Base-by-base conservation (phyloP, 1,139 yeast genomes). In the Sugiyamaella grinbergsii region DNA sequence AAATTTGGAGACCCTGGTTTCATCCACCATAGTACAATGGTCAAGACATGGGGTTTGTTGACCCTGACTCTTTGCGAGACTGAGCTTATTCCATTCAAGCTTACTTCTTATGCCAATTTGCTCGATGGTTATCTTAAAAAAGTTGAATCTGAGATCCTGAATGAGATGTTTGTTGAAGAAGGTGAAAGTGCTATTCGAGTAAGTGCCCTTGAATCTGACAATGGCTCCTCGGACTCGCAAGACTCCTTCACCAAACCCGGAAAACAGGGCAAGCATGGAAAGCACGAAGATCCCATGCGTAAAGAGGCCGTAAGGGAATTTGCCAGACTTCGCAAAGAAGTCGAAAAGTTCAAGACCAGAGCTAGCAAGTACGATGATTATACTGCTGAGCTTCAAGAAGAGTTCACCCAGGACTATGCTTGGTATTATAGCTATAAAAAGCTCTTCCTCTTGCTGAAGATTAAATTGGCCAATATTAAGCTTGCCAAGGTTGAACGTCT, bases 1-100 rank as follows among this genome's bases (percentile, higher is more conserved):
- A 72, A 68, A 5, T 76, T 66, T 62, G 84, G 78, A 22, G 88
- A 83, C 61, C 82, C 83, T 7, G 80, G 76, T 0, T 82, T 80
- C 69, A 69, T 70, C 33, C 72, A 66, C 54, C 89, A 83, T 63
- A 78, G 78, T 50, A 65, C 82, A 2, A 66, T 78, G 58, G 75
- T 83, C 16, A 76, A 80, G 60, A 70, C 71, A 40, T 61, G 81
- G 57, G 83, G 85, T 2, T 62, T 79, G 28, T 50, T 78, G 15
- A 69, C 78, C 1, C 59, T 82, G 26, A 69, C 75, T 24, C 58
- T 83, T 28, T 58, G 76, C 13, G 85, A 81, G 54, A 64, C 68
- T 5, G 77, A 76, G 53, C 69, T 76, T 2, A 62, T 75, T 39
- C 68, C 71, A 15, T 73, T 78, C 59, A 70, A 72, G 45, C 65